Base-by-base conservation (phyloP, 2,329 filamentous ascomycete species). In the Xylaria sp. region DNA sequence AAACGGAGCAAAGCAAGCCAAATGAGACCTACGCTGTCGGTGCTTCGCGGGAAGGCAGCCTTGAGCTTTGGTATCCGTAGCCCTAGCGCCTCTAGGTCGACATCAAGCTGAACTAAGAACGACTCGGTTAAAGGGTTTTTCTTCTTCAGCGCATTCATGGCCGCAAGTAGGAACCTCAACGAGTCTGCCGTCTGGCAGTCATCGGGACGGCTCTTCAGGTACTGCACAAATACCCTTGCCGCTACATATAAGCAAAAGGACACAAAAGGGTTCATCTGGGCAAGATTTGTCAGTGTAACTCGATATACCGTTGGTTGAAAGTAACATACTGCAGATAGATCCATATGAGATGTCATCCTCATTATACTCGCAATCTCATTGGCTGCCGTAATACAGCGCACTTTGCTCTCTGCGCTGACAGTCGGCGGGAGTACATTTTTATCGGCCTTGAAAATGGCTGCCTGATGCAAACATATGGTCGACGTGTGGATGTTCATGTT, bases 401-500 rank as follows among this genome's bases (percentile, higher is more conserved):
- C 89, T 80, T 97, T 98, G 80, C 94, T 97, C 78, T 98, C 95
- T 1, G 92, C 90, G 71, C 92, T 91, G 56, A 98, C 91, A 20
- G 91, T 90, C 1, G 87, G 83, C 0, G 93, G 90, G 69, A 98
- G 83, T 62, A 90, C 88, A 80, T 97, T 92, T 81, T 94, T 96
- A 76, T 98, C 95, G 0, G 94, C 94, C 79, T 98, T 98, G 86
- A 95, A 98, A 23, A 99, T 98, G 31, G 96, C 96, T 2, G 95
- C 96, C 82, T 99, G 96, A 77, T 99, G 96, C n/a, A 99, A 84
- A 79, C 95, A 98, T 63, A 99, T 98, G 1, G 94, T 94, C 0
- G 94, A 97, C 0, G 96, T 97, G 79, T 98, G 94, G 39, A 99
- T 94, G 78, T 93, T 94, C 94, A 99, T 97, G 76, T 98, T 98